Conservation (phyloP, 805 yeast species). For the Pichia cabralensis region DNA sequence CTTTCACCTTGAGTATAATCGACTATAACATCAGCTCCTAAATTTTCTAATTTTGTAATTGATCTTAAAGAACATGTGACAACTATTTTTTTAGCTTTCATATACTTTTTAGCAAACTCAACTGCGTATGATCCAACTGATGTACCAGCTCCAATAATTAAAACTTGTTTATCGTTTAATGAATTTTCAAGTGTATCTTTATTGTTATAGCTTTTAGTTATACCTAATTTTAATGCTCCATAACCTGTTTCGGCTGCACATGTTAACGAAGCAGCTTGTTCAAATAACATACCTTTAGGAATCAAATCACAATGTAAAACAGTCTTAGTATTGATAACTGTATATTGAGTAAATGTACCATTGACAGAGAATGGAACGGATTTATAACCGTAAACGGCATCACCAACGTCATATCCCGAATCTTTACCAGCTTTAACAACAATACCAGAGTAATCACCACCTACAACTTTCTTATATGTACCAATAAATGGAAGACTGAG, state of each 20-base stretch:
- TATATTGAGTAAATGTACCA: constrained; percentile 39
- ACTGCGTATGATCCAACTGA: constrained; percentile 49
- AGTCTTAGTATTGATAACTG: constrained; percentile 25
- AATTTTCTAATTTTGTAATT: constrained; percentile 13
- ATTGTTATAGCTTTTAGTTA: background rate
- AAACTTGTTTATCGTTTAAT: constrained; percentile 31
- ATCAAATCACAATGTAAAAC: constrained; percentile 24
- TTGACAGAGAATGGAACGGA: constrained; percentile 1
- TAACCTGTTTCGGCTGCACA: constrained; percentile 56
- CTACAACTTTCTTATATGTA: constrained; percentile 7
- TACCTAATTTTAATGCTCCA: constrained; percentile 3
- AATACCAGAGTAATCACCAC: constrained; percentile 16
- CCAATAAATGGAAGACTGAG: constrained; percentile 7
- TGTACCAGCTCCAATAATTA: constrained; percentile 67
- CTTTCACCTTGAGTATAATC: constrained; percentile 42
- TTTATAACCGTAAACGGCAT: constrained; percentile 11
- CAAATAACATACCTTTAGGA: constrained; percentile 36
- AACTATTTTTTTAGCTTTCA: constrained; percentile 39
- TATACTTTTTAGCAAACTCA: constrained; percentile 43
- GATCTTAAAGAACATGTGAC: constrained; percentile 34
- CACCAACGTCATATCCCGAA: constrained; percentile 12
- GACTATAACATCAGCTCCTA: constrained; percentile 48
- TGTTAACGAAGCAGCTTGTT: constrained; percentile 58
- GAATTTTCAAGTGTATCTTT: constrained; percentile 1
- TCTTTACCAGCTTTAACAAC: constrained; percentile 13